Base-by-base conservation (phyloP, 805 yeast species). In the Candida schatavii region DNA sequence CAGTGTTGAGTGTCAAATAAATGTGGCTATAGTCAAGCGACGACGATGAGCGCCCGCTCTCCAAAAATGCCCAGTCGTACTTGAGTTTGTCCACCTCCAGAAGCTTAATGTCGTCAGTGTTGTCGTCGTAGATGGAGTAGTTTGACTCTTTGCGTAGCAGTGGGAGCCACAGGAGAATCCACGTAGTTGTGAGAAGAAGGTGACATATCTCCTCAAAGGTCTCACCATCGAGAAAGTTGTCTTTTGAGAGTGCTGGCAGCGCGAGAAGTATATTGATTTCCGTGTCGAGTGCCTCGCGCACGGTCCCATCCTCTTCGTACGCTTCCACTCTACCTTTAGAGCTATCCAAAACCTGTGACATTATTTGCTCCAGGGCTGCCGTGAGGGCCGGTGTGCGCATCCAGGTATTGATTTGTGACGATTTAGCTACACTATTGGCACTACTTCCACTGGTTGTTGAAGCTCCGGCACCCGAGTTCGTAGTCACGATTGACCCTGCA, bases 81-180 rank as follows among this genome's bases (percentile, higher is more conserved):
- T 66, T 64, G 37, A 70, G 50, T 41, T 53, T 57, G 36, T 65
- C 74, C 19, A 67, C 54, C 7, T 51, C 46, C 5, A 61, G 48
- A 3, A 59, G 42, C n/a, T 46, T 49, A 5, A 51, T 39, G 2
- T 34, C 23, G 25, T 46, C 44, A 5, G 49, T 44, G 29, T 51
- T 50, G 32, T 49, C 59, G 23, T 52, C 49, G 26, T 54, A 42
- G 19, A 51, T 47, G 20, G 51, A 49, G 40, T 56, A 61, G 35
- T 61, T 65, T 1, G 70, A 59, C 6, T 67, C 69, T 40, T 76
- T 74, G 41, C 76, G 68, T 54, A 81, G 60, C 4, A 54, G 54
- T 0, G 86, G 83, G 34, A 86, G 66, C 85, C 89, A 82, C 14
- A 66, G 51, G 31, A 78, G 57, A 2, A 81, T 63, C 81, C 88